Percentiles rank a stretch among this genome's conserved stretches.
Evolutionary conservation across 805 yeast species (phyloP).

Genomic region (Starmerella potacharoeniae): DNA sequence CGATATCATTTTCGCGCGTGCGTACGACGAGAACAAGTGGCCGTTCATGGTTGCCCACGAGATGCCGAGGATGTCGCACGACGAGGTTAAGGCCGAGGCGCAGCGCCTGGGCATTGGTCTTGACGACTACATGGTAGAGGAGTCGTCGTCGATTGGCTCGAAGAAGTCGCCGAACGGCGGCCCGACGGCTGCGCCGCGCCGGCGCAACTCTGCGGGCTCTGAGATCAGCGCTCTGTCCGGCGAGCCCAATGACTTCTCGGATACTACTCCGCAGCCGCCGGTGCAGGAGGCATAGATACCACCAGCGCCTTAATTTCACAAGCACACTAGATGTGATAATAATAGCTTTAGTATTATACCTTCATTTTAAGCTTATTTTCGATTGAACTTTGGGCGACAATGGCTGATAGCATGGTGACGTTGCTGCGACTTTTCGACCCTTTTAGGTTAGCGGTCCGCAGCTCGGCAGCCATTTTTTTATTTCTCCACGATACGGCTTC

Average conservation of each 20-base stretch:
- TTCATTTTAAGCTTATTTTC: background rate
- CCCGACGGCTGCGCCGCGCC: background rate
- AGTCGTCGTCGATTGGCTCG: conserved; percentile 5
- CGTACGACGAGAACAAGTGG: conserved; percentile 44
- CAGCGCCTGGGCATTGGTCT: conserved; percentile 38
- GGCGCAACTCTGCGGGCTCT: background rate
- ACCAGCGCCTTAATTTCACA: background rate
- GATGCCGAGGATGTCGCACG: conserved; percentile 46
- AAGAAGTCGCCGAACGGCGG: conserved; percentile 3
- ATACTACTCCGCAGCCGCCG: background rate
- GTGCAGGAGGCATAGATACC: background rate
- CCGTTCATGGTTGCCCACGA: conserved; percentile 54
- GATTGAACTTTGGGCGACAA: background rate
- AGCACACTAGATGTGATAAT: background rate
- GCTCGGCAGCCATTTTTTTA: too few species aligned
- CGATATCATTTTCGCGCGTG: conserved; percentile 55
- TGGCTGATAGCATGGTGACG: too few species aligned
- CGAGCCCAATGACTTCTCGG: background rate
- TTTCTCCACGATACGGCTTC: too few species aligned
- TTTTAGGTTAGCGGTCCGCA: too few species aligned
- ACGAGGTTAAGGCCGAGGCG: conserved; percentile 52
- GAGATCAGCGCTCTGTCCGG: background rate
- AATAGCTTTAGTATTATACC: background rate
- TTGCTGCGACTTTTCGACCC: too few species aligned
- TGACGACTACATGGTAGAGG: conserved; percentile 9